Base-by-base conservation (phyloP, 1,139 yeast genomes). In the Saccharomycopsis phalli region DNA sequence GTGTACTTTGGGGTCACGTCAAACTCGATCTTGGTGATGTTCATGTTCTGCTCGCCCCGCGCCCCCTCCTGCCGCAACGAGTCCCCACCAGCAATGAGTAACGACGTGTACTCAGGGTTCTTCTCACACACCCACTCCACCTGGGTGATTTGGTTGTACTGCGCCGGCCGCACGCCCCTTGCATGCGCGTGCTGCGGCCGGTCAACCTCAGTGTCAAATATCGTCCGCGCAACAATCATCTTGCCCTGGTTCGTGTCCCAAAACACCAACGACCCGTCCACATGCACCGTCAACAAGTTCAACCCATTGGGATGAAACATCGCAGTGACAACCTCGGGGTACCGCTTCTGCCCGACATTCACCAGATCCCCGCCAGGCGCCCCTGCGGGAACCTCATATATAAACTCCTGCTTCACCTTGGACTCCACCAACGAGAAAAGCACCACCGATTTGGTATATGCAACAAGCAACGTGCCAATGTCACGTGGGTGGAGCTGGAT, bases 251-350 rank as follows among this genome's bases (percentile, higher is more conserved):
- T 69, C 1, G 84, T 79, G 58, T 91, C 98, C 96, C 97, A 93
- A 53, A 91, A 91, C 4, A 76, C 95, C 35, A 93, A 54, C 0
- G 94, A 72, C 38, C 88, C 91, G 52, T 88, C 96, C 16, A 64
- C 74, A 55, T 88, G 94, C 1, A 76, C 71, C 0, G 95, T 80
- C 13, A 83, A 69, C 4, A 86, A 63, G 56, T 88, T 94, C 35
- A 86, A 69, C 0, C 97, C 96, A 56, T 87, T 86, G 2, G 99
- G 98, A 56, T 88, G 96, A 74, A 84, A 91, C 31, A 76, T 66
- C 0, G 95, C 79, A 40, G 74, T 76, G 2, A 65, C 51, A 2
- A 83, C 55, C 33, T 66, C 72, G 1, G 91, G 80, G 23, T 57
- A 60, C 36, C 76, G 58, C 16, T 47, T 42, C 21, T 51, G 51